A percentile compares a stretch with the other conserved stretches of the same genome.
Evolutionary conservation across 2,329 filamentous ascomycete species (phyloP).

Genomic region (Chrysoporthe cubensis): DNA sequence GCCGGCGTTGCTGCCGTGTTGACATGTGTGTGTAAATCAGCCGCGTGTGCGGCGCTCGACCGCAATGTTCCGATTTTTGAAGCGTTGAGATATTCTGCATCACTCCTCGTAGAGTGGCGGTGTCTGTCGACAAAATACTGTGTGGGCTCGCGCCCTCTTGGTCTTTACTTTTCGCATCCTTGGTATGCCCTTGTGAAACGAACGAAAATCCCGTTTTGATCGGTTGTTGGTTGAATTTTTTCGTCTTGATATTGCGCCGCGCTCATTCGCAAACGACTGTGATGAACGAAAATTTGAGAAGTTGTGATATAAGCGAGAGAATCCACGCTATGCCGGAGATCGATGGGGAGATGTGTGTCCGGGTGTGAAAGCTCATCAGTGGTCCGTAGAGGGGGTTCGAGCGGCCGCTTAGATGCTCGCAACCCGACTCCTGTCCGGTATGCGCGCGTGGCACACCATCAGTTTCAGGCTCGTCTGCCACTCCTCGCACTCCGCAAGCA

Average conservation of each 20-base stretch:
- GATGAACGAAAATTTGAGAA: neutral
- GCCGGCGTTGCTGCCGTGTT: conserved; percentile 8
- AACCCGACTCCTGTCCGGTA: conserved; percentile 61
- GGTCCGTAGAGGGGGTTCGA: neutral
- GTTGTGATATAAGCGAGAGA: neutral
- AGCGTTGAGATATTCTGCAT: neutral
- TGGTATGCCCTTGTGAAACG: neutral
- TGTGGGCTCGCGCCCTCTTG: conserved; percentile 24
- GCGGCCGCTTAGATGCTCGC: conserved; percentile 48
- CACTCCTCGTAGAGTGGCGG: neutral
- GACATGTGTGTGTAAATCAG: neutral
- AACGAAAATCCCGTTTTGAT: neutral
- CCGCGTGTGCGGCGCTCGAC: neutral
- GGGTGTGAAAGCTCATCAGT: neutral
- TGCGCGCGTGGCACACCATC: conserved; percentile 88
- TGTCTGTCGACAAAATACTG: neutral
- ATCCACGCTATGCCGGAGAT: neutral
- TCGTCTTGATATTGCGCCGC: conserved; percentile 9
- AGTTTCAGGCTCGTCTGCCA: conserved; percentile 87
- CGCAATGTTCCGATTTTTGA: neutral
- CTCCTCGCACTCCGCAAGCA: conserved; percentile 84
- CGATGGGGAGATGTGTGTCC: neutral
- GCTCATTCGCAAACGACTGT: conserved; percentile 2
- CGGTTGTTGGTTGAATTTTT: conserved; percentile 6
- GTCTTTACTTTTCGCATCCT: conserved; percentile 16